Conservation (phyloP, 2,329 filamentous ascomycete species). For the Apiospora sp. region DNA sequence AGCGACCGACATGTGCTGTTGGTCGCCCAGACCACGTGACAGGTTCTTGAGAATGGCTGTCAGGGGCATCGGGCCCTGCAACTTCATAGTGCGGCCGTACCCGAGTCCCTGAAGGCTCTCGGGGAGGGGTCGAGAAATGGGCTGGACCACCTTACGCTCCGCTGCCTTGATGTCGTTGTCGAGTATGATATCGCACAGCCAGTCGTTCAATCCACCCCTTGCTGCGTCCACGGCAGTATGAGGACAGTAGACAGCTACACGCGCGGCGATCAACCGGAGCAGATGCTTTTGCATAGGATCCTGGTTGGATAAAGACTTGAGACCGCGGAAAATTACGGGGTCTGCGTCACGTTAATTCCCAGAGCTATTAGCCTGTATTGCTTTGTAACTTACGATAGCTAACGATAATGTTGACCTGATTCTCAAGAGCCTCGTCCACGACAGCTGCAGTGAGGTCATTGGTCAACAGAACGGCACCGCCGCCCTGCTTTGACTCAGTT, state of each 20-base stretch:
- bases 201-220: conserved; percentile 86
- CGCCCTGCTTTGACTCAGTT: conserved; percentile 36
- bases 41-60: conserved; percentile 59
- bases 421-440: conserved; percentile 85
- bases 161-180: conserved; percentile 49
- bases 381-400: conserved; percentile 75
- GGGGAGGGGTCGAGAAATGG: conserved; percentile 51
- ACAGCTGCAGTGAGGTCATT: conserved; percentile 92
- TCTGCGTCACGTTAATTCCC: conserved; percentile 58
- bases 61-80: conserved; percentile 49
- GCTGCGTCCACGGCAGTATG: conserved; percentile 95
- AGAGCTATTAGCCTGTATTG: not conserved
- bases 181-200: conserved; percentile 87
- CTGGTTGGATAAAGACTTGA: conserved; percentile 85
- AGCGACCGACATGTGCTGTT: conserved; percentile 60
- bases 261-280: conserved; percentile 80
- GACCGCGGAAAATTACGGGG: conserved; percentile 92
- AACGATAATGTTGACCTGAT: conserved; percentile 80
- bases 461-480: conserved; percentile 63
- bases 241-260: conserved; percentile 94
- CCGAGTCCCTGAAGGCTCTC: conserved; percentile 56
- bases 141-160: conserved; percentile 53
- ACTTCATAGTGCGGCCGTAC: conserved; percentile 59
- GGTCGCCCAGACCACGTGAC: conserved; percentile 72
- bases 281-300: conserved; percentile 90